A percentile compares a stretch with the other conserved stretches of the same genome.
These are phyloP conservation scores for Colletotrichum sp. DNA, from an alignment of 2,329 filamentous ascomycete species.

Conservation along the genomic window DNA sequence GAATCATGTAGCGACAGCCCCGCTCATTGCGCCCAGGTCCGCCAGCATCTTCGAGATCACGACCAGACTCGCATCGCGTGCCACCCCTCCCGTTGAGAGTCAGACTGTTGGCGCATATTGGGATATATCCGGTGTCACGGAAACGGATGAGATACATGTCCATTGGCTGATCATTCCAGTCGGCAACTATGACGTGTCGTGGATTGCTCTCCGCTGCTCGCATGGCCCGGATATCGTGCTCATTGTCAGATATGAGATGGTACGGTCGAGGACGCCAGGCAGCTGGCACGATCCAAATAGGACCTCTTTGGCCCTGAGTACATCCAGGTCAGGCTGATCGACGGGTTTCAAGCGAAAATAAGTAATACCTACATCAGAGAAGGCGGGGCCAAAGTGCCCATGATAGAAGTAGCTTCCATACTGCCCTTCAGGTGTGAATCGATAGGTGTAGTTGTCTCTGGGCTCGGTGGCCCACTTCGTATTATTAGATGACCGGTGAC, in stretches of 20 bases:
- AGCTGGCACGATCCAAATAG: background rate
- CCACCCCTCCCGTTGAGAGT: background rate
- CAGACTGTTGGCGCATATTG: conserved; percentile 5
- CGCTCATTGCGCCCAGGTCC: background rate
- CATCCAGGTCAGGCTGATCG: too few relatives aligned
- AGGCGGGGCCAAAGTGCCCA: conserved; percentile 4
- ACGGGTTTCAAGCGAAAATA: background rate
- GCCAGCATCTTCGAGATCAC: background rate
- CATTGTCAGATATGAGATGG: background rate
- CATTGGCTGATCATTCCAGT: conserved; percentile 9
- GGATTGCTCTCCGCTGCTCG: background rate
- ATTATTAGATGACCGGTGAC: background rate
- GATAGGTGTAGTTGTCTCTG: conserved; percentile 7
- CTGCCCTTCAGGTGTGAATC: conserved; percentile 6
- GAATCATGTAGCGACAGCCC: background rate
- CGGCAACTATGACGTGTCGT: background rate
- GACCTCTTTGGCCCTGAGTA: background rate
- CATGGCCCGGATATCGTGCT: background rate
- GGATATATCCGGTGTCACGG: conserved; percentile 11
- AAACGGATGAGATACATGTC: conserved; percentile 10
- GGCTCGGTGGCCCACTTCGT: conserved; percentile 3
- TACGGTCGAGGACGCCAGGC: conserved; percentile 2
- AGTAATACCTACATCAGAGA: background rate
- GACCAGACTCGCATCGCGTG: background rate
- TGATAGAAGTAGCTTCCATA: conserved; percentile 13